Base-by-base conservation (phyloP, 768 basidiomycete species). In the Imleria badia region DNA sequence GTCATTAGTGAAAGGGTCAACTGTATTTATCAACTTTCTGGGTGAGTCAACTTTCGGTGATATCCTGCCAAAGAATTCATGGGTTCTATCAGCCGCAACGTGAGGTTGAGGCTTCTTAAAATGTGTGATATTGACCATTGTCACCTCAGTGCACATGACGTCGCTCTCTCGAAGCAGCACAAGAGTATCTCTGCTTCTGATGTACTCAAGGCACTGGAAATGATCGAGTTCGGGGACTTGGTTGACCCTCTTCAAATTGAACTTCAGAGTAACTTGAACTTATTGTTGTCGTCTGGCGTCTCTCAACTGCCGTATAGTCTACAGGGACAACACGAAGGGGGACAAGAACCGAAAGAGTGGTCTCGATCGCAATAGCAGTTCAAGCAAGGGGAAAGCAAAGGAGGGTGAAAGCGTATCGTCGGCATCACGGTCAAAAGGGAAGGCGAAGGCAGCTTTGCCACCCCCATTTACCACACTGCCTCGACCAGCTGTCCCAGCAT, bases 1-100 rank as follows among this genome's bases (percentile, higher is more conserved):
- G 2, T 91, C 93, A 13, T 77, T 97, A 11, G 79, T 89, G 14
- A 94, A 94, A 67, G 87, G 88, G 30, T 92, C 94, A 5, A 95
- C 95, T 0, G 89, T 98, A 48, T 98, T 98, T 70, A 94, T 99
- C 61, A 95, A 90, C 69, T 96, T 94, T 63, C 76, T 98, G 9
- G 87, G 95, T 89, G 68, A 61, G 86, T 39, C 17, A 11, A 13
- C 20, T 13, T 44, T 26, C 7, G 17, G 26, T 20, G 35, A 3
- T 45, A 20, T 36, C 19, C 7, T 22, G 11, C 51, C n/a, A 29
- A 40, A 5, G 22, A 20, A 30, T 56, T 57, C 26, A 60, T 22
- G 14, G 9, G 40, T 34, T 49, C 19, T 7, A 46, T 54, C 55
- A 82, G 80, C 77, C 57, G 75, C 79, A 34, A 77, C 74, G 81